phyloP scores from a whole-genome alignment of 2,329 filamentous ascomycete species.

The Emergomyces africanus region DNA sequence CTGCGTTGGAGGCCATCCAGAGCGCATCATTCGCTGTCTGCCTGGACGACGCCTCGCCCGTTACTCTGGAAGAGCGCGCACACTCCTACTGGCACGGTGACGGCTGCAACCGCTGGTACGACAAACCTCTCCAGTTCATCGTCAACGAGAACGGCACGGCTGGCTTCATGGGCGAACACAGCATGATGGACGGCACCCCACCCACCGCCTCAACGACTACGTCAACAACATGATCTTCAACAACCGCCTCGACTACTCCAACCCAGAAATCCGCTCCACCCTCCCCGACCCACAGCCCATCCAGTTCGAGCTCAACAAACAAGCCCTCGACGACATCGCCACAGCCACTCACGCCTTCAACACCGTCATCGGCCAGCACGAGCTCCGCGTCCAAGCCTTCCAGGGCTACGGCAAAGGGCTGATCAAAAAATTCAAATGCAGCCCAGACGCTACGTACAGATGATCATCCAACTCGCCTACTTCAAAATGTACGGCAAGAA shows the following conservation, averaged over 20 bases:
- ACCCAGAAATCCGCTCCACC: conserved; percentile 63
- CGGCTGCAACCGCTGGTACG: conserved; percentile 89
- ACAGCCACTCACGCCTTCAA: conserved; percentile 67
- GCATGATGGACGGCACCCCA: conserved; percentile 99
- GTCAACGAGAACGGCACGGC: conserved; percentile 96
- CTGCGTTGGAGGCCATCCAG: conserved; percentile 68
- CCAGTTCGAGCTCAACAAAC: conserved; percentile 63
- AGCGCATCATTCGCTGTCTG: conserved; percentile 83
- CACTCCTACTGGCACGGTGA: conserved; percentile 98
- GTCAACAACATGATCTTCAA: conserved; percentile 83
- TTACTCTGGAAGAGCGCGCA: conserved; percentile 90
- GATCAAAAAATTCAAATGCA: conserved; percentile 99
- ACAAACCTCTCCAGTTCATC: conserved; percentile 97
- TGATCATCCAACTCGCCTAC: conserved; percentile 97
- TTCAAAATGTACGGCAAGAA: conserved; percentile 99
- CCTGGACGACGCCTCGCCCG: conserved; percentile 78
- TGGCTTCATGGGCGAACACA: conserved; percentile 97
- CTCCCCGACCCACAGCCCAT: conserved; percentile 69
- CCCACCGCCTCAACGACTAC: conserved; percentile 90
- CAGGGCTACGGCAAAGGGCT: conserved; percentile 96
- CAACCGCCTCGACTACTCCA: conserved; percentile 84
- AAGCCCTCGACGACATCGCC: conserved; percentile 65
- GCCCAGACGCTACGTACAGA: conserved; percentile 96
- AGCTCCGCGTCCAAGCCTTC: conserved; percentile 88
- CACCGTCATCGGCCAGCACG: conserved; percentile 70